A percentile compares a stretch with the other conserved stretches of the same genome.
Conservation (phyloP, 805 yeast genomes). For the Starmera caribaea region DNA sequence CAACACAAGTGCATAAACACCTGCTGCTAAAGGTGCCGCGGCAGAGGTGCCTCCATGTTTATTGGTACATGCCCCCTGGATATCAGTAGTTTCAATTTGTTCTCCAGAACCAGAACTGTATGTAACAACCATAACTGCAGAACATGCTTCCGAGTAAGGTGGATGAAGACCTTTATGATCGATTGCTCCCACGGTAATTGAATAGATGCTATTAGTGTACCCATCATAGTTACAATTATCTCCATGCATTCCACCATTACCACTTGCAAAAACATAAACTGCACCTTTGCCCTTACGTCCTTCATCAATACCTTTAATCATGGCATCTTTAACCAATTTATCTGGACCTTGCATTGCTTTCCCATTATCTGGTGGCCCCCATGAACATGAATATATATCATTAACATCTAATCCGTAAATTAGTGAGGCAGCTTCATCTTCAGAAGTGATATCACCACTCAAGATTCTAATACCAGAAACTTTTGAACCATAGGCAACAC, state of each 20-base stretch:
- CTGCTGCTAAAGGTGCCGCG: conserved; percentile 97
- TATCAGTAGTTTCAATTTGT: conserved; percentile 81
- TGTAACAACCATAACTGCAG: conserved; percentile 91
- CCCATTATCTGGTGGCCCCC: conserved; percentile 98
- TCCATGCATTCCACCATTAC: conserved; percentile 77
- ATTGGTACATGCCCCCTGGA: conserved; percentile 56
- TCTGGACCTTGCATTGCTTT: conserved; percentile 80
- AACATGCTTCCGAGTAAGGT: conserved; percentile 81
- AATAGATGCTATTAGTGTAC: conserved; percentile 89
- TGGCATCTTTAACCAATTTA: conserved; percentile 64
- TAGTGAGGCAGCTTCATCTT: conserved; percentile 87
- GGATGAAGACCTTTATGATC: conserved; percentile 87
- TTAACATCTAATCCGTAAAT: conserved; percentile 71
- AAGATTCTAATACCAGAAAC: conserved; percentile 88
- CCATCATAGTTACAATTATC: conserved; percentile 97
- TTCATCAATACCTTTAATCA: conserved; percentile 72
- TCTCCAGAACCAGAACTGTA: conserved; percentile 89
- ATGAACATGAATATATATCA: conserved; percentile 92
- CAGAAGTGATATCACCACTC: conserved; percentile 69
- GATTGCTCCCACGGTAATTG: conserved; percentile 90
- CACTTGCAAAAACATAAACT: conserved; percentile 89
- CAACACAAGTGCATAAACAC: conserved; percentile 77
- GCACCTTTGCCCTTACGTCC: conserved; percentile 82
- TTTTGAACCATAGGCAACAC: conserved; percentile 83
- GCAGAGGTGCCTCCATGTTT: conserved; percentile 96